phyloP scores from a whole-genome alignment of 345 rosid species.

The Bretschneidera sinensis region DNA sequence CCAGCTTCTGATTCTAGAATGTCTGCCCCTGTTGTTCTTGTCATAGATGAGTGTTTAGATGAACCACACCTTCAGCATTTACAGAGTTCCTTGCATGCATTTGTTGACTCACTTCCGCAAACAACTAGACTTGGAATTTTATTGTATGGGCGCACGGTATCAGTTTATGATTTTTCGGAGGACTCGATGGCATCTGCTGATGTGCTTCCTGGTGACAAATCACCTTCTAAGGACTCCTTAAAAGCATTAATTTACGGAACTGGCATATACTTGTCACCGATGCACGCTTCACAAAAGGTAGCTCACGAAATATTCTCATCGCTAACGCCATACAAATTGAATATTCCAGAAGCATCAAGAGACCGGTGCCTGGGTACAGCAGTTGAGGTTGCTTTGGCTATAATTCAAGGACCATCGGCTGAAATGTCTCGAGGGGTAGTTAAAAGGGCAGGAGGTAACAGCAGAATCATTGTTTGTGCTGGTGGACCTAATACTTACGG shows the following conservation, averaged over 20 bases:
- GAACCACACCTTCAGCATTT: conserved; percentile 92
- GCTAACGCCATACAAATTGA: conserved; percentile 54
- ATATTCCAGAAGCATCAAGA: conserved; percentile 59
- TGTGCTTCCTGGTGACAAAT: conserved; percentile 68
- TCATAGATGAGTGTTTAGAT: conserved; percentile 92
- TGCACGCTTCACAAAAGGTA: conserved; percentile 73
- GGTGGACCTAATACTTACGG: conserved; percentile 76
- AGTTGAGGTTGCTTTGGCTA: conserved; percentile 62
- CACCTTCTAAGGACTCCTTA: conserved; percentile 52
- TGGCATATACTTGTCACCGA: conserved; percentile 59
- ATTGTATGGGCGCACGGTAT: conserved; percentile 54
- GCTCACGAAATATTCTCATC: conserved; percentile 72
- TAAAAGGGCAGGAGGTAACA: conserved; percentile 59
- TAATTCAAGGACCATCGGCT: conserved; percentile 65
- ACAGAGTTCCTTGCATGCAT: conserved; percentile 96
- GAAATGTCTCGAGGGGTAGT: conserved; percentile 62
- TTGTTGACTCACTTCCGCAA: conserved; percentile 62
- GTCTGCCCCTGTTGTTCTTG: conserved; percentile 84
- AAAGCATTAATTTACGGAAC: conserved; percentile 64
- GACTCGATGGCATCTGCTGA: conserved; percentile 71
- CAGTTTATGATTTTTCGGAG: conserved; percentile 71
- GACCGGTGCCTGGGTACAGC: conserved; percentile 70
- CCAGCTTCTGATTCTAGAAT: conserved; percentile 86
- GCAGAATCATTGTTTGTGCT: conserved; percentile 62
- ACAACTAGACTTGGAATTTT: conserved; percentile 64